These are phyloP conservation scores for Nothophytophthora sp. DNA, from an alignment of 352 stramenopile genomes.

Conservation along the genomic window DNA sequence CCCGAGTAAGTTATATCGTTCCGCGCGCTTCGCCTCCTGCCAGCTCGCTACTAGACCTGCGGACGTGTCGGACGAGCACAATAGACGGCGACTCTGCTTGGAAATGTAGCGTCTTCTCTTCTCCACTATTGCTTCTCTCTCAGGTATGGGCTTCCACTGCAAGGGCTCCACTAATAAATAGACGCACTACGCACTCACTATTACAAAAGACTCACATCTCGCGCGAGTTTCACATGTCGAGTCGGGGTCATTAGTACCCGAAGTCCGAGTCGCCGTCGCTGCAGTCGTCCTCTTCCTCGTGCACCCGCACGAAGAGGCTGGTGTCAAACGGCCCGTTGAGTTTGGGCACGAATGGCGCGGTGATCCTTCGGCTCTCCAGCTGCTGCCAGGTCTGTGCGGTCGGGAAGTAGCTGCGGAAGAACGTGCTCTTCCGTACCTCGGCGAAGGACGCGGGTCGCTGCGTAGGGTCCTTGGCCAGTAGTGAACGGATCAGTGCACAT, in stretches of 20 bases:
- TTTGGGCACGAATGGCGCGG: constrained; percentile 60
- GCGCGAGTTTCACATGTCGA: constrained; percentile 18
- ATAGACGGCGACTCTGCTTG: neutral
- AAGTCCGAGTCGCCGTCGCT: constrained; percentile 48
- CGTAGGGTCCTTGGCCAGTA: constrained; percentile 54
- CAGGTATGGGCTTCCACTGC: too few species aligned
- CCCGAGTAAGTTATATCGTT: neutral
- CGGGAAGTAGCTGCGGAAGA: constrained; percentile 56
- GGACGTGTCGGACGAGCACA: neutral
- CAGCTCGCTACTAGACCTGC: neutral
- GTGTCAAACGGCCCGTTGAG: constrained; percentile 64
- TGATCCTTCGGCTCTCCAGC: constrained; percentile 36
- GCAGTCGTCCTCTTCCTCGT: constrained; percentile 41
- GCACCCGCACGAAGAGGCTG: constrained; percentile 52
- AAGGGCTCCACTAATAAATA: too few species aligned
- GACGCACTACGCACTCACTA: constrained; percentile 27
- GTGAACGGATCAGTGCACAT: constrained; percentile 40
- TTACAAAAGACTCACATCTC: constrained; percentile 18
- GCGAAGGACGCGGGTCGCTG: constrained; percentile 42
- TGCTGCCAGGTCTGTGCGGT: constrained; percentile 42
- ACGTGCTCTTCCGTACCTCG: constrained; percentile 39
- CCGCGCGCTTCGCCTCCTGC: neutral
- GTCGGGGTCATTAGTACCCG: constrained; percentile 31
- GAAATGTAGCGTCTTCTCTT: neutral
- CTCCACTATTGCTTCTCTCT: too few species aligned